Base-by-base conservation (phyloP, 2,329 filamentous ascomycete species). In the Cercospora sp. region DNA sequence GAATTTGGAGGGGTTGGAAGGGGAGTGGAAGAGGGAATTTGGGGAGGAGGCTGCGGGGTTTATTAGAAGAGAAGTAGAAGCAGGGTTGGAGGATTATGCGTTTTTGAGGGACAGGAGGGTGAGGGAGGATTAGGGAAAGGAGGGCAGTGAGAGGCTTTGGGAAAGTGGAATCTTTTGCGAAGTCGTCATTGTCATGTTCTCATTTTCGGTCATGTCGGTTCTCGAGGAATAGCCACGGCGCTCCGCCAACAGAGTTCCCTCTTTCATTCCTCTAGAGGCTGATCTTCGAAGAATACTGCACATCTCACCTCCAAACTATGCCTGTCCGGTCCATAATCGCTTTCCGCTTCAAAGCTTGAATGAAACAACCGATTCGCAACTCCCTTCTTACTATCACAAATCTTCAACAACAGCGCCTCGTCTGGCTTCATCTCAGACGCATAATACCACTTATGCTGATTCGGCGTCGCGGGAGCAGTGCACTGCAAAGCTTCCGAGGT, bases 291-390 rank as follows among this genome's bases (percentile, higher is more conserved):
- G 16, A 65, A 60, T 5, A 65, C 64, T 5, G 57, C 26, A 39
- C 55, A 65, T 30, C 64, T 53, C 28, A 51, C 55, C n/a, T 65
- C 64, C 55, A 65, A 36, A 60, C 55, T 60, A 55, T 65, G 64
- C 18, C 64, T 58, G n/a, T 55, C 42, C 6, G 39, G 55, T 13
- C 64, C 64, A 42, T 60, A 53, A 42, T 65, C 64, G 10, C 60
- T 8, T 16, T 36, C 55, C 3, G 31, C 57, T 8, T 23, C 30
- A 30, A 65, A 65, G 7, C 51, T 48, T 6, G 51, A n/a, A 20
- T 65, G 63, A 20, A 55, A 39, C n/a, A 18, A 5, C n/a, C 33
- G 12, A 5, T 55, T 48, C 18, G 63, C 63, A 2, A 65, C 63
- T 8, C 48, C 20, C 3, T 53, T 60, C 42, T 61, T 60, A 3